Conservation (phyloP, 2,329 filamentous ascomycete genomes). For the Ceratocystis papillata region DNA sequence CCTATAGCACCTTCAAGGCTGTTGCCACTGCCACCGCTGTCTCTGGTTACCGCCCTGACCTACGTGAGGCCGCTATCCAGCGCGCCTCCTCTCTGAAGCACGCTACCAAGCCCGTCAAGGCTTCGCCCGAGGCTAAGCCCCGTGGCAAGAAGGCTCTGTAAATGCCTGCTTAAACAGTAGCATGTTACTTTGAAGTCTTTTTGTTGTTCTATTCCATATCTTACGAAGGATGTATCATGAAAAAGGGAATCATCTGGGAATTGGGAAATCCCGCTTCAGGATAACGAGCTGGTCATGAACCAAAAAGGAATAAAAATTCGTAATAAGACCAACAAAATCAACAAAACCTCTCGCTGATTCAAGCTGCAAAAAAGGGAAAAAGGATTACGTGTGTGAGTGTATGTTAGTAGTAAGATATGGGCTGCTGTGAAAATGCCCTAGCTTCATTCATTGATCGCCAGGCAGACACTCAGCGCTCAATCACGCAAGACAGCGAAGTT, state of each 20-base stretch:
- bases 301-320: slow-evolving; percentile 22
- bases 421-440: too few species aligned
- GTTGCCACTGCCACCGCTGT: slow-evolving; percentile 75
- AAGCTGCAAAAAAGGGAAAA: too few species aligned
- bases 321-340: slow-evolving; percentile 16
- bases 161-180: slow-evolving; percentile 16
- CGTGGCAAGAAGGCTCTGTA: slow-evolving; percentile 60
- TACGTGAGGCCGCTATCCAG: slow-evolving; percentile 67
- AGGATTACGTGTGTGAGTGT: background rate
- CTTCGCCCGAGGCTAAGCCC: slow-evolving; percentile 59
- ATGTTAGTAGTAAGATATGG: background rate
- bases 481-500: too few species aligned
- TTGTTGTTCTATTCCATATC: slow-evolving; percentile 16
- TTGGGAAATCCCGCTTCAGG: slow-evolving; percentile 13
- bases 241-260: slow-evolving; percentile 16
- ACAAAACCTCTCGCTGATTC: background rate
- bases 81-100: slow-evolving; percentile 76
- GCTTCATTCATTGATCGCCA: too few species aligned
- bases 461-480: too few species aligned
- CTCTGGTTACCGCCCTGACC: slow-evolving; percentile 72
- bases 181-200: slow-evolving; percentile 21
- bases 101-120: slow-evolving; percentile 70
- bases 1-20: slow-evolving; percentile 68
- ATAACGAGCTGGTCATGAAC: slow-evolving; percentile 19
- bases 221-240: slow-evolving; percentile 18